Evolutionary conservation across 2,329 filamentous ascomycete genomes (phyloP), one percentile per base, ranked within the genome.

Genomic region (Furcasterigmium furcatum): DNA sequence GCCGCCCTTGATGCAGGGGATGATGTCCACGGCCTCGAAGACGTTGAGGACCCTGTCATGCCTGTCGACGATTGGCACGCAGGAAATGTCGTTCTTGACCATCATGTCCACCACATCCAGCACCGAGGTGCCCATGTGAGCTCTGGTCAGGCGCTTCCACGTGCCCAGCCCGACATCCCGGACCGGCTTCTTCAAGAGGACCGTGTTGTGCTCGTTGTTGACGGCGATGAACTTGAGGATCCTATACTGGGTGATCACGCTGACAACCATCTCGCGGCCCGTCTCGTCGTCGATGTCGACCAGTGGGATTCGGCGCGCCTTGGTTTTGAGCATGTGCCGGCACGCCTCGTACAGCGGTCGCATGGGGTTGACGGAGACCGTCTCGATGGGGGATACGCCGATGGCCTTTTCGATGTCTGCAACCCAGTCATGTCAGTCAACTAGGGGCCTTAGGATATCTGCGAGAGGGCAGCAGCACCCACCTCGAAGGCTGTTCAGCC

Each of bases 211-310:
- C 58, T 85, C 81, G 56, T 80, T 82, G 67, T 99, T 99, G 67
- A 99, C 92, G 10, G 94, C 91, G 51, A 99, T 95, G 65, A 99
- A 99, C 65, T 99, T 99, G 53, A 99, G 80, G 56, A 99, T 97
- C 47, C 95, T 87, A 68, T 99, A 99, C 66, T 99, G 94, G 1
- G 94, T 99, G 48, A 99, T 88, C 50, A 99, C 94, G 58, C 91
- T 96, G 50, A 99, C 88, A 16, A 99, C 91, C 70, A 92, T 94
- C 60, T 94, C 85, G 52, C 91, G 82, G 46, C 88, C 84, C 3
- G 94, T 99, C 68, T 99, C 94, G 61, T 95, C 91, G 61, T 99
- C 94, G 52, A 88, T 80, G 57, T 96, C 94, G 48, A 99, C 87
- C 7, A 99, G 78, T 1, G 94, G 94, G 53, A 99, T 99, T 56